Evolutionary conservation across 441 rosid species (phyloP).

Genomic region (Codiaeum variegatum): DNA sequence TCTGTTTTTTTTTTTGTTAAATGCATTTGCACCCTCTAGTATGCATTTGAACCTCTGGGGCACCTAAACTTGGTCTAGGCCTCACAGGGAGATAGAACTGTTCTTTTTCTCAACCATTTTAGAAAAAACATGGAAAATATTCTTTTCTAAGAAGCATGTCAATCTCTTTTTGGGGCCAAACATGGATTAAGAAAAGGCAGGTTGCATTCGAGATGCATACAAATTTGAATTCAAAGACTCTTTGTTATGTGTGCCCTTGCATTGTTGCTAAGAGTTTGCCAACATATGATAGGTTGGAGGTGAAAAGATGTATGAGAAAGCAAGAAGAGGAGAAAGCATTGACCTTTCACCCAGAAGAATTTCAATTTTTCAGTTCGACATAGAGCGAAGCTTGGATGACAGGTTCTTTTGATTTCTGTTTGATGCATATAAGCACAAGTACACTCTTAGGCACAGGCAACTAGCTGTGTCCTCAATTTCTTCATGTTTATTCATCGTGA

Average conservation of each 20-base stretch:
- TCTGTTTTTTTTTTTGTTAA: not conserved
- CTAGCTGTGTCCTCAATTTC: not conserved
- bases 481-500: not conserved
- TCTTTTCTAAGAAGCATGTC: not conserved
- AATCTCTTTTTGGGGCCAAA: not conserved
- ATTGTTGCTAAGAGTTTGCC: conserved; percentile 10
- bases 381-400: conserved; percentile 90
- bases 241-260: not conserved
- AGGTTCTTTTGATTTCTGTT: conserved; percentile 42
- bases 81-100: not conserved
- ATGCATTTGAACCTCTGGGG: too few species aligned
- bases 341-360: conserved; percentile 89
- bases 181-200: not conserved
- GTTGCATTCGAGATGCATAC: not conserved
- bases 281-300: conserved; percentile 66
- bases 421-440: conserved; percentile 3
- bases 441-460: not conserved
- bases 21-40: too few species aligned
- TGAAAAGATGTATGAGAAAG: conserved; percentile 96
- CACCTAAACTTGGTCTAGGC: too few species aligned
- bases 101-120: not conserved
- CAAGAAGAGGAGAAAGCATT: conserved; percentile 87
- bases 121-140: not conserved
- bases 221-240: not conserved
- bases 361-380: conserved; percentile 74